These are phyloP conservation scores for Calonectria leucothoes DNA, from an alignment of 2,329 filamentous ascomycete species.

Conservation along the genomic window DNA sequence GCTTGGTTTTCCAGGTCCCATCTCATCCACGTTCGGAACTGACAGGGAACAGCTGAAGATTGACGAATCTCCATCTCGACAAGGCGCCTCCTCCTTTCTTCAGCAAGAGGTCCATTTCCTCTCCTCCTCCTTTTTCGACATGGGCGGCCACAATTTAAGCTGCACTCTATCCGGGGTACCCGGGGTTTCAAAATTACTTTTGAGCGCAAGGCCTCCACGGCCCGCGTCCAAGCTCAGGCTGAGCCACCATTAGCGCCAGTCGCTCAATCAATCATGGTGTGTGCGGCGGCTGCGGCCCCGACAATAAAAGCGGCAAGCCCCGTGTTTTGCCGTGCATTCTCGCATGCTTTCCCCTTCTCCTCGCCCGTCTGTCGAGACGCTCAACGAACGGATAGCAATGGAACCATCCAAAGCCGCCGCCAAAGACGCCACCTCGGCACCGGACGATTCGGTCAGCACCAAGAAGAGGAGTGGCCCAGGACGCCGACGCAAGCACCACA, in stretches of 20 bases:
- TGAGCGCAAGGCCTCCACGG: not conserved
- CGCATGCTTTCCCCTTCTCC: not conserved
- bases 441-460: not conserved
- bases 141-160: not conserved
- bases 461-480: not conserved
- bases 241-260: not conserved
- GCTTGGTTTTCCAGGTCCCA: not conserved
- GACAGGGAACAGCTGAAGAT: too few relatives aligned
- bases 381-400: not conserved
- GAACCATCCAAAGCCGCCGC: not conserved
- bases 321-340: not conserved
- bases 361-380: too few relatives aligned
- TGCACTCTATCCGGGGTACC: not conserved
- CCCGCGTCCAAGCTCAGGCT: not conserved
- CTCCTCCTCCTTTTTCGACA: too few relatives aligned
- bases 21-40: not conserved
- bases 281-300: too few relatives aligned
- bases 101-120: too few relatives aligned
- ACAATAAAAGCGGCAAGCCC: not conserved
- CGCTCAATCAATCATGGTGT: not conserved
- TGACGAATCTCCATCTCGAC: too few relatives aligned
- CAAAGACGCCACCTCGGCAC: too few relatives aligned
- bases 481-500: constrained; percentile 6
- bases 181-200: not conserved
- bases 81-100: too few relatives aligned